Conservation (phyloP, 1,284 basidiomycete genomes). For the Cryptococcus wingfieldii region DNA sequence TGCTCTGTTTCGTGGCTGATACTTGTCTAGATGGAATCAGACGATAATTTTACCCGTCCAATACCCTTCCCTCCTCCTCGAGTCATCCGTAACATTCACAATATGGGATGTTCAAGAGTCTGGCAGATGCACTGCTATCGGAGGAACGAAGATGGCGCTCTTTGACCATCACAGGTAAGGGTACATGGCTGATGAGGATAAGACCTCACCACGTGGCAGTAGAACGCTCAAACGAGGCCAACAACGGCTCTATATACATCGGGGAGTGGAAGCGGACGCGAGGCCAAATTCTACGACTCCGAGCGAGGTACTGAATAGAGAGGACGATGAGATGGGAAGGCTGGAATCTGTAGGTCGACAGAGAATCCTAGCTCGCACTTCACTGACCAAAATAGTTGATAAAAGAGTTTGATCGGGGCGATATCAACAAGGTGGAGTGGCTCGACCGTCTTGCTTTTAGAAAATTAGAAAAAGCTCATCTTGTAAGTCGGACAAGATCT, state of each 20-base stretch:
- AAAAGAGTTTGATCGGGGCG: constrained; percentile 92
- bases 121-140: constrained; percentile 68
- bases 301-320: constrained; percentile 62
- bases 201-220: constrained; percentile 1
- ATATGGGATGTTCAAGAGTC: constrained; percentile 89
- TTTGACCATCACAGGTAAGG: constrained; percentile 85
- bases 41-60: constrained; percentile 84
- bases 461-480: constrained; percentile 87
- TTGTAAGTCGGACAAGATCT: constrained; percentile 55
- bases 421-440: constrained; percentile 93
- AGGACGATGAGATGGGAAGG: constrained; percentile 85
- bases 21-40: constrained; percentile 79
- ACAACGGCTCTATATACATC: constrained; percentile 82
- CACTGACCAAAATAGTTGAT: constrained; percentile 60
- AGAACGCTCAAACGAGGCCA: constrained; percentile 88
- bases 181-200: neutral
- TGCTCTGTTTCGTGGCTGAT: neutral
- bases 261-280: constrained; percentile 76
- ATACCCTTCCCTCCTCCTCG: constrained; percentile 83
- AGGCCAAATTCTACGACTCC: constrained; percentile 76
- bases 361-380: neutral
- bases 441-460: constrained; percentile 87
- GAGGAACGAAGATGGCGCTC: constrained; percentile 81
- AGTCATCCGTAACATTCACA: constrained; percentile 85
- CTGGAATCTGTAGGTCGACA: constrained; percentile 72